Conservation (phyloP, 805 yeast species). For the Kockiozyma suomiensis region DNA sequence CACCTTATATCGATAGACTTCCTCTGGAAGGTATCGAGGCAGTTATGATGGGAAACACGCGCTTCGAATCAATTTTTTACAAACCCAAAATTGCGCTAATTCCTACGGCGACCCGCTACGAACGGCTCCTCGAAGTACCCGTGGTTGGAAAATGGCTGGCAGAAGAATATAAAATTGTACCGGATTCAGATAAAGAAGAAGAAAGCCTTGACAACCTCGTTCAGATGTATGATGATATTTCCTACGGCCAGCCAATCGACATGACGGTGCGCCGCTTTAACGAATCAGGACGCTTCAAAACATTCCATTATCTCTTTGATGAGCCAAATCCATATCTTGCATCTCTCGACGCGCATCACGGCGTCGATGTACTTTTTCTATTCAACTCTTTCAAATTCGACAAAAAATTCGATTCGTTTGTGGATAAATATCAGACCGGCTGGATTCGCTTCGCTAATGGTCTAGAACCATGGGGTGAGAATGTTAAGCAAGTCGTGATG, state of each 20-base stretch:
- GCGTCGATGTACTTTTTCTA: constrained; percentile 43
- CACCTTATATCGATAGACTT: constrained; percentile 21
- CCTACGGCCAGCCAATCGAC: constrained; percentile 30
- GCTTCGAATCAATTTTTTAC: constrained; percentile 36
- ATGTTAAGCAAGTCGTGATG: constrained; percentile 18
- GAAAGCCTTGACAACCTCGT: constrained; percentile 11
- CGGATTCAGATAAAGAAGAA: constrained; percentile 3
- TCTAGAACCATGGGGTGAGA: constrained; percentile 39
- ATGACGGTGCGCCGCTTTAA: constrained; percentile 30
- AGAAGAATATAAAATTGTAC: constrained; percentile 15
- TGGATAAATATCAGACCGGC: constrained; percentile 35
- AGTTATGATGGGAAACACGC: constrained; percentile 39
- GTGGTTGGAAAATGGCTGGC: constrained; percentile 18
- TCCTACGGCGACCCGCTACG: constrained; percentile 18
- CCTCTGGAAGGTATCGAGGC: constrained; percentile 31
- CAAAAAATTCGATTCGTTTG: constrained; percentile 25
- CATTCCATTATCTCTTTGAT: constrained; percentile 41
- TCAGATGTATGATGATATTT: constrained; percentile 30
- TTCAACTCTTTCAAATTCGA: constrained; percentile 38
- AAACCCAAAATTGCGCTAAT: constrained; percentile 22
- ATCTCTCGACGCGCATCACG: constrained; percentile 40
- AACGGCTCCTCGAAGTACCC: constrained; percentile 19
- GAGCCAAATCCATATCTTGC: constrained; percentile 40
- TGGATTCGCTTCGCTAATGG: constrained; percentile 39
- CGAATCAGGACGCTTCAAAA: constrained; percentile 22